Percentiles rank a stretch among this genome's conserved stretches.
These are phyloP conservation scores for Pharnaceum exiguum DNA, from an alignment of 148 eudicot genomes.

Conservation along the genomic window DNA sequence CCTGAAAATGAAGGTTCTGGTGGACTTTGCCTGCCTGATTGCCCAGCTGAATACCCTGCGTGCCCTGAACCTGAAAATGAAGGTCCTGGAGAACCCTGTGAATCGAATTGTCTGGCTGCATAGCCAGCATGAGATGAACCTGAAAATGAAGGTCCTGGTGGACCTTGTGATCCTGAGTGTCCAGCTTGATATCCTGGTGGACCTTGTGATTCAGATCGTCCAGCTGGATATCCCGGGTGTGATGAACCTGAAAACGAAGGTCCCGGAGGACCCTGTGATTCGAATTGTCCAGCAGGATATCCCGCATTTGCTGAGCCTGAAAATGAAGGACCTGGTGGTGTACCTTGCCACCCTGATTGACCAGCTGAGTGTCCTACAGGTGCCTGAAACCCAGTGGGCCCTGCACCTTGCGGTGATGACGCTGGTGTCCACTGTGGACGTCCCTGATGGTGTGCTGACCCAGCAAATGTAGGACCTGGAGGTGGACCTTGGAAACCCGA, in stretches of 20 bases:
- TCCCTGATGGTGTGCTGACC: too few species aligned
- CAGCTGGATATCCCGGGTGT: neutral
- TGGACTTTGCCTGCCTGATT: neutral
- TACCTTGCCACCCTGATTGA: neutral
- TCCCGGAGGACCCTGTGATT: neutral
- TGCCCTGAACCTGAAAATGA: neutral
- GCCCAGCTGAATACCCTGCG: neutral
- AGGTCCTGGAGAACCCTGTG: neutral
- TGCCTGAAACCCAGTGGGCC: slow-evolving; percentile 2
- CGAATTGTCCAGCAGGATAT: neutral
- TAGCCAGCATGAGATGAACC: neutral
- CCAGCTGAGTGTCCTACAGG: too few species aligned
- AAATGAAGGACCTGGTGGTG: slow-evolving; percentile 2
- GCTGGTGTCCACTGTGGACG: too few species aligned
- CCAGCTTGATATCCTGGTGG: neutral
- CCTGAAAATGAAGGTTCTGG: slow-evolving; percentile 5
- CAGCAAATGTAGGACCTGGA: too few species aligned
- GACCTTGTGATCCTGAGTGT: neutral
- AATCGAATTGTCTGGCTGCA: neutral
- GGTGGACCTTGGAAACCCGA: neutral
- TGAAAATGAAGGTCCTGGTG: slow-evolving; percentile 4
- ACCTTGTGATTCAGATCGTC: too few species aligned
- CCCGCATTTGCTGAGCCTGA: neutral
- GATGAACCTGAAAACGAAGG: too few species aligned
- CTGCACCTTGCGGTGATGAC: too few species aligned